phyloP scores from a whole-genome alignment of 176 grass and related monocot genomes.

The Zea mays region Zm-B73-REFERENCE-NAM-5.0 NC_050097.1:46403501-46404000 shows the following conservation, averaged over 20 bases:
- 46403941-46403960: too few relatives aligned
- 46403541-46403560: not conserved
- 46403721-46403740: conserved; percentile 5
- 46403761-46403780: conserved; percentile 2
- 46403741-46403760: conserved; percentile 9
- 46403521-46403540: not conserved
- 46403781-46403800: conserved; percentile 20
- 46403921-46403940: too few relatives aligned
- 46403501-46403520: conserved; percentile 17
- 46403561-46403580: not conserved
- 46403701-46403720: conserved; percentile 4
- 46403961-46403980: too few relatives aligned
- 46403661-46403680: not conserved
- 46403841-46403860: too few relatives aligned
- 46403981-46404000: too few relatives aligned
- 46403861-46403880: too few relatives aligned
- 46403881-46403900: too few relatives aligned
- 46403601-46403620: not conserved
- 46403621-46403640: not conserved
- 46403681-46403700: conserved; percentile 3
- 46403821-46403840: too few relatives aligned
- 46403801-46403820: too few relatives aligned
- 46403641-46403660: not conserved
- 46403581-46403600: not conserved
- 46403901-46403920: too few relatives aligned